Evolutionary conservation across 2,329 filamentous ascomycete genomes (phyloP).

Genomic region (Myriosclerotinia duriaeana): DNA sequence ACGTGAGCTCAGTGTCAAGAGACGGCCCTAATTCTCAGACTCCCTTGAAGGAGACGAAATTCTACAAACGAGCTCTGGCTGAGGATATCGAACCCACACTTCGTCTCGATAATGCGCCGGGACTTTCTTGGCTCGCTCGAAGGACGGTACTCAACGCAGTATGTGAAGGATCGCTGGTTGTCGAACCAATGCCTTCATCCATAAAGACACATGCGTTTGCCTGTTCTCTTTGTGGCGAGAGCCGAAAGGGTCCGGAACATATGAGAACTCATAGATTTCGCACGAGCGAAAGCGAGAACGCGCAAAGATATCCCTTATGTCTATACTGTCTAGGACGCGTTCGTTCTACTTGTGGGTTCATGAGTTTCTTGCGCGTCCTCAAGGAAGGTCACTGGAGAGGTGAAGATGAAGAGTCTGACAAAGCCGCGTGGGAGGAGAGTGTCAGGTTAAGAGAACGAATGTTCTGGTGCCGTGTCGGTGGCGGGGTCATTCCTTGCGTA

Average conservation of each 20-base stretch:
- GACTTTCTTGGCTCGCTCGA: constrained; percentile 89
- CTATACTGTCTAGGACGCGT: constrained; percentile 81
- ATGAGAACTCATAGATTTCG: constrained; percentile 84
- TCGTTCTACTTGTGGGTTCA: constrained; percentile 85
- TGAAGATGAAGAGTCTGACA: constrained; percentile 79
- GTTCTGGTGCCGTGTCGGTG: constrained; percentile 94
- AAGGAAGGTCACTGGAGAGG: constrained; percentile 90
- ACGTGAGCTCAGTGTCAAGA: constrained; percentile 47
- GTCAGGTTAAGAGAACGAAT: constrained; percentile 87
- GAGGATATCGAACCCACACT: constrained; percentile 96
- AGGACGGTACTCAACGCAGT: constrained; percentile 81
- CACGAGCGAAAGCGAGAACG: constrained; percentile 80
- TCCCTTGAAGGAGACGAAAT: constrained; percentile 83
- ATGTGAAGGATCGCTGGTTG: constrained; percentile 79
- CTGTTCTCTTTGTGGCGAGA: constrained; percentile 88
- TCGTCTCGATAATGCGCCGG: constrained; percentile 82
- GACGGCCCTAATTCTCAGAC: constrained; percentile 47
- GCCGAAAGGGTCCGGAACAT: constrained; percentile 67
- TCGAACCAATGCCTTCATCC: constrained; percentile 77
- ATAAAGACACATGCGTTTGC: constrained; percentile 44
- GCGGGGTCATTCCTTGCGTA: constrained; percentile 72
- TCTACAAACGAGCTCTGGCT: constrained; percentile 83
- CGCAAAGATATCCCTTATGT: constrained; percentile 87
- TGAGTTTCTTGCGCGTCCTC: constrained; percentile 86
- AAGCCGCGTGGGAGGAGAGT: constrained; percentile 91